Evolutionary conservation across 1,139 yeast genomes (phyloP), one percentile per base, ranked within the genome.

Genomic region (Hemisphaericaspora xylanilytica): DNA sequence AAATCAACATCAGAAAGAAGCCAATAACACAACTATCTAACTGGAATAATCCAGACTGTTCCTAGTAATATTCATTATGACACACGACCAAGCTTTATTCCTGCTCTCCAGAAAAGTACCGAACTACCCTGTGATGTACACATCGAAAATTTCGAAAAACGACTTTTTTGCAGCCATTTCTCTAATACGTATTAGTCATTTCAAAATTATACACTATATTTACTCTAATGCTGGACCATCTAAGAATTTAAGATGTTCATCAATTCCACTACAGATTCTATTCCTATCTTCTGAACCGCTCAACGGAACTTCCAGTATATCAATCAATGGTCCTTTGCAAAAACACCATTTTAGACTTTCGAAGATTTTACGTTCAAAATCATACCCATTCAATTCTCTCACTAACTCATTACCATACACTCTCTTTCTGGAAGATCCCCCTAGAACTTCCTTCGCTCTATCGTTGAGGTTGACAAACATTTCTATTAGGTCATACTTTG

Each of bases 391-490:
- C 10, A 61, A 43, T 37, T 63, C 69, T n/a, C 44, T 41, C 21
- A 51, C 47, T n/a, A 65, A 46, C 28, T 55, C 59, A 12, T 39
- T 43, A 11, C 55, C 55, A 43, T 65, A 65, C n/a, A 65, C 44
- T 40, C 70, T 44, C 44, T 67, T 52, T 45, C 65, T 50, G 18
- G 39, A 40, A 12, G 50, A 46, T 11, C 43, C 46, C 13, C 43
- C 51, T 13, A 38, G 47, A 33, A 47, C 48, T 8, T 63, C 61
- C 4, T 68, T 69, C 40, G 68, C 52, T 21, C 65, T 65, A 31
- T 41, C 38, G 3, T 56, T 46, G 8, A 35, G 28, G 4, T 36
- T 28, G 14, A 59, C 34, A 43, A 62, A 63, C 52, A 65, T 46
- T 34, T 58, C 59, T 14, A 43, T 45, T 4, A 64, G 30, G 28